phyloP scores from a whole-genome alignment of 176 grass and related monocot genomes.

The Ensete glaucum region DNA sequence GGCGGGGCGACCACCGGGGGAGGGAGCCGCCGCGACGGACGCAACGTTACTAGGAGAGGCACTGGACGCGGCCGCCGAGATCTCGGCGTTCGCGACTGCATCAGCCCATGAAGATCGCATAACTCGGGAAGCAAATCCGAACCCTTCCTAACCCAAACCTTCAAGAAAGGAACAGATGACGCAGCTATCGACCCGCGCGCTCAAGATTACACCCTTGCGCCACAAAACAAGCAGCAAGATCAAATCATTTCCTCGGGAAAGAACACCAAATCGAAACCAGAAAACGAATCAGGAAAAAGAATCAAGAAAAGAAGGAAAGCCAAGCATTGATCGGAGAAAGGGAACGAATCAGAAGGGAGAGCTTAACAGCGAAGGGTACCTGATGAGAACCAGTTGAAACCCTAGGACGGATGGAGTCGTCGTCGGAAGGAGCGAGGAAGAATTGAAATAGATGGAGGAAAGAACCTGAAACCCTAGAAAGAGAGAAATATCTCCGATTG shows the following conservation, averaged over 20 bases:
- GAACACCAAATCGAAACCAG: not conserved
- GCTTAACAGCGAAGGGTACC: not conserved
- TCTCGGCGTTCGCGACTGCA: conserved; percentile 98
- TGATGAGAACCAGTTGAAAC: not conserved
- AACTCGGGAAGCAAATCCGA: conserved; percentile 45
- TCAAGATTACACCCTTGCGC: not conserved
- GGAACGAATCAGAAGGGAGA: not conserved
- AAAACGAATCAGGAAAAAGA: not conserved
- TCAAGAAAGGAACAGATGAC: conserved; percentile 16
- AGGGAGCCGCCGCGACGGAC: conserved; percentile 15
- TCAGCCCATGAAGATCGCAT: conserved; percentile 99
- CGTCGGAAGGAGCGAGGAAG: not conserved
- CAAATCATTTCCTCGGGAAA: not conserved
- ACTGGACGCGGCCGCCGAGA: conserved; percentile 66
- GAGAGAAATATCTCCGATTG: too few relatives aligned
- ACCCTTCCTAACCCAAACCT: conserved; percentile 18
- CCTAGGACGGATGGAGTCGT: not conserved
- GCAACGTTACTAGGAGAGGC: conserved; percentile 5
- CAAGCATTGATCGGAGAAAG: not conserved
- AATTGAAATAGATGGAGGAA: not conserved
- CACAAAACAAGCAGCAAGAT: not conserved
- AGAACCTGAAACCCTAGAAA: not conserved
- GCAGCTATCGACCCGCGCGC: not conserved
- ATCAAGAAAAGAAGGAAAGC: not conserved
- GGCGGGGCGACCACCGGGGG: conserved; percentile 37